phyloP scores from a whole-genome alignment of 768 basidiomycete genomes.

The Calocybe gangraenosa region DNA sequence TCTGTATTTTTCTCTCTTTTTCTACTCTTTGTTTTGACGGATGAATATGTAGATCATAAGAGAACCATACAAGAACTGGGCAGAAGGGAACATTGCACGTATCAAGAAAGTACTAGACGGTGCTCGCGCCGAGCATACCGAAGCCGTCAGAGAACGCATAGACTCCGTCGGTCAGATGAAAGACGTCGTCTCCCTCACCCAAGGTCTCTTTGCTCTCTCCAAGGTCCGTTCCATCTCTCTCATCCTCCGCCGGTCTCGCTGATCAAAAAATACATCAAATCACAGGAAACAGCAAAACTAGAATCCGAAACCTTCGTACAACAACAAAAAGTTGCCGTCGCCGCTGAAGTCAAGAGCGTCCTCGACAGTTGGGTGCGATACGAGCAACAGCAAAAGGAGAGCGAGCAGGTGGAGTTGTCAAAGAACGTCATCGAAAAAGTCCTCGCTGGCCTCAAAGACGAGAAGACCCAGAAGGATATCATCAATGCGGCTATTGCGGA shows the following conservation, averaged over 20 bases:
- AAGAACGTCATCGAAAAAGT: conserved; percentile 88
- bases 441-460: conserved; percentile 74
- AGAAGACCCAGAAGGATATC: conserved; percentile 87
- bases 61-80: conserved; percentile 92
- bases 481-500: conserved; percentile 76
- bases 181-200: conserved; percentile 89
- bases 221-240: conserved; percentile 52
- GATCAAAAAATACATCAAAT: no score
- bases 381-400: conserved; percentile 96
- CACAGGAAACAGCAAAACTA: conserved; percentile 84
- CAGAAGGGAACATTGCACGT: conserved; percentile 79
- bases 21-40: not conserved
- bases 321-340: conserved; percentile 82
- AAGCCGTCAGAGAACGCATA: conserved; percentile 92
- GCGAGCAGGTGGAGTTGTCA: conserved; percentile 90
- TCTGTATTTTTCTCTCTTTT: conserved; percentile 8
- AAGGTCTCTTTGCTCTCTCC: conserved; percentile 87
- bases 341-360: conserved; percentile 87
- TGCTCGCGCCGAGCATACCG: conserved; percentile 86
- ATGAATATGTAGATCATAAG: conserved; percentile 51
- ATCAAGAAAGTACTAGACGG: conserved; percentile 78
- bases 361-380: conserved; percentile 98
- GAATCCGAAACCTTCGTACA: conserved; percentile 90
- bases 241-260: not conserved
- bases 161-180: conserved; percentile 89